phyloP scores from a whole-genome alignment of 106 monocot genomes.

The Gastrodia elata region DNA sequence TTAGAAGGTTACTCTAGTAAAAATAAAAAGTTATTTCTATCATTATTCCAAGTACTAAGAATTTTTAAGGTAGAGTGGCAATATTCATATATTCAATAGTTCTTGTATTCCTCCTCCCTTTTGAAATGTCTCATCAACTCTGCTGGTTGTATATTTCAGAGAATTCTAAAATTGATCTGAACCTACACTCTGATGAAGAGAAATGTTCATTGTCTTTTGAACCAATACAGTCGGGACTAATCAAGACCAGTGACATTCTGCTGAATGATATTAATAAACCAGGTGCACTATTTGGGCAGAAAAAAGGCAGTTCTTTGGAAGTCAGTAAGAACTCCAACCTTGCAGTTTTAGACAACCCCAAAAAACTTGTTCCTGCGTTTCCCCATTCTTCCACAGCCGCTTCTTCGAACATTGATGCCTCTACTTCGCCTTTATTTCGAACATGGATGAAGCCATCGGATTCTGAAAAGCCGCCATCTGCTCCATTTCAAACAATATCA shows the following conservation, averaged over 20 bases:
- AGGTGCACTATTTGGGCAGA: constrained; percentile 15
- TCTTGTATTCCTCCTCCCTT: not conserved
- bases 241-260: constrained; percentile 4
- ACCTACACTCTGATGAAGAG: not conserved
- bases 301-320: constrained; percentile 6
- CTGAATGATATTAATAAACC: constrained; percentile 3
- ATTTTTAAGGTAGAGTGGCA: too few species aligned
- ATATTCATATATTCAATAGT: not conserved
- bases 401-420: constrained; percentile 1
- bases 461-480: not conserved
- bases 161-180: not conserved
- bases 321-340: constrained; percentile 1
- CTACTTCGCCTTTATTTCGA: constrained; percentile 4
- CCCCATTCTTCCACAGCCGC: too few species aligned
- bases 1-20: too few species aligned
- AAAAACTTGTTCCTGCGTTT: too few species aligned
- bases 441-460: not conserved
- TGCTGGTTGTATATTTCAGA: constrained; percentile 19
- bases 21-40: too few species aligned
- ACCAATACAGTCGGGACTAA: not conserved
- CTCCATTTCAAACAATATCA: constrained; percentile 7
- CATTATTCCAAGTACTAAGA: too few species aligned
- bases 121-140: not conserved
- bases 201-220: constrained; percentile 10
- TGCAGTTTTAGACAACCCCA: constrained; percentile 5